Evolutionary conservation across 306 rosid species (phyloP), one percentile per base, ranked within the genome.

Genomic region (Trifolium pratense): DNA sequence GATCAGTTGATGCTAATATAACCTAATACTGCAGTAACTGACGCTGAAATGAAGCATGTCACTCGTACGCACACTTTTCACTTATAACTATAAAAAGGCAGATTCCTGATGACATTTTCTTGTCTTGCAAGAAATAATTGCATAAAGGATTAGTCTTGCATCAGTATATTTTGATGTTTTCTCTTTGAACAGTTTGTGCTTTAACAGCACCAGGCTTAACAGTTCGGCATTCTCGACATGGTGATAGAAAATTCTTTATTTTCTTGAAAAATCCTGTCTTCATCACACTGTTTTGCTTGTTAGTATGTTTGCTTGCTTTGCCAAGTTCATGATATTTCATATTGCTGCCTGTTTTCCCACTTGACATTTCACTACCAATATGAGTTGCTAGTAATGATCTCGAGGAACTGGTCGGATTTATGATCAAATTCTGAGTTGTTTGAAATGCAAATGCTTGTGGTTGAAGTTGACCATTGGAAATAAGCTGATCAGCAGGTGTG

Each of bases 151-250:
- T 51, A 81, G 45, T 76, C 46, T 74, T 56, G 21, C 31, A 37
- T 84, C 62, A 84, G 67, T 81, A 36, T 48, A 68, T 37, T 82
- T 74, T 82, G 72, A 42, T 40, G 56, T 70, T 82, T 77, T 76
- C 79, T 75, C 84, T 9, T 49, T 75, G 74, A 67, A 48, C 31
- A 9, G 60, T 67, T 11, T 77, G 83, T 63, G 81, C 71, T 79
- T 75, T 78, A 51, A 65, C 43, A 5, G 56, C 29, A 25, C 45
- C 71, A 45, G 86, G 89, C 76, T 76, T 66, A 79, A 48, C 49
- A 17, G 81, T 80, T 61, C 5, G 52, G 73, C 87, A 86, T 68
- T 81, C 83, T 68, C 57, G 76, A 73, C 95, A 89, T 43, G 90
- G 95, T 64, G 77, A 85, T 57, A 83, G 55, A 73, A 86, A 73